Conservation (phyloP, 345 rosid species). For the Populus pruinosa region DNA sequence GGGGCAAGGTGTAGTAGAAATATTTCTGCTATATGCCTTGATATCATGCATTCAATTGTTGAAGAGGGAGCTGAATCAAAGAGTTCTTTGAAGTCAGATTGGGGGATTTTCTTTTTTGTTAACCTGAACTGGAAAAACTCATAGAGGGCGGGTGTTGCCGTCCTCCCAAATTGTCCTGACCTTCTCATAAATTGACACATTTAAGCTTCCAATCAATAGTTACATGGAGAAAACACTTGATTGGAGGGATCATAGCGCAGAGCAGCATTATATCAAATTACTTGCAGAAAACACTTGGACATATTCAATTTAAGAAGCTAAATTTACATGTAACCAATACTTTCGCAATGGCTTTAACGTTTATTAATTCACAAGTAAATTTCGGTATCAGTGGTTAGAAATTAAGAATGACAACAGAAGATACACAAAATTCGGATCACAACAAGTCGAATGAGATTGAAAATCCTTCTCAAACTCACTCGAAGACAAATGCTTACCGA, state of each 20-base stretch:
- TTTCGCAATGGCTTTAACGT: neutral
- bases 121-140: neutral
- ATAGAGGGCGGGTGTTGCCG: too few species aligned
- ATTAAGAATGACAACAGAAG: neutral
- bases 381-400: neutral
- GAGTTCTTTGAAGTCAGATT: neutral
- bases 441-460: neutral
- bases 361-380: neutral
- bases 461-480: neutral
- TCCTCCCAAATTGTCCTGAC: neutral
- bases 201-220: neutral
- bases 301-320: neutral
- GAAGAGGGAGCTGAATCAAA: neutral
- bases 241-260: neutral
- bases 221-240: neutral
- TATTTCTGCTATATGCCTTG: too few species aligned
- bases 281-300: neutral
- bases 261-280: neutral
- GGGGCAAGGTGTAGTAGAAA: neutral
- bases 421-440: neutral
- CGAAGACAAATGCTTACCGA: neutral
- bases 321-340: neutral
- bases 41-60: neutral
- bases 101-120: neutral
- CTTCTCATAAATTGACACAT: neutral